Base-by-base conservation (phyloP, 768 basidiomycete species). In the Russula abietina region DNA sequence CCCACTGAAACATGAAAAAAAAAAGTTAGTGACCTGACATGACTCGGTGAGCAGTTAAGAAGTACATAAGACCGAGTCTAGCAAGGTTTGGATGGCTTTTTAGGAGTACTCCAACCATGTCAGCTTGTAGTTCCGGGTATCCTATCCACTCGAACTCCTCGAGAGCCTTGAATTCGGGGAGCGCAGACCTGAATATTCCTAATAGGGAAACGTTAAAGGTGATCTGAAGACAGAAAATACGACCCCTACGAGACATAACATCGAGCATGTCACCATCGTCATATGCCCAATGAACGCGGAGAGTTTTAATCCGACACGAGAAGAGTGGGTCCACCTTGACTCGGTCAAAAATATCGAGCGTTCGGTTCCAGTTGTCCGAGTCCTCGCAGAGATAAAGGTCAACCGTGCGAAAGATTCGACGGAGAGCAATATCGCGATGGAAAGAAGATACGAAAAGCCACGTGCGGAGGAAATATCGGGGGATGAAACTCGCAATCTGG, bases 71-170 rank as follows among this genome's bases (percentile, higher is more conserved):
- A 17, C 85, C 86, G 6, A 88, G 76, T 8, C 80, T 76, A 17
- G 78, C 79, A 22, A 87, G 73, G 59, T 79, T 76, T 5, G 82
- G 75, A 64, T 87, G 85, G 56, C 76, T 80, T 7, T 76, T 71
- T 14, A 85, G 73, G 5, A 88, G 75, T 10, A 77, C 79, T 67
- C 84, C 78, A 0, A 88, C 85, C 78, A 84, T 83, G 57, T 87
- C 85, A n/a, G 77, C 82, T 11, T 82, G 77, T 73, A 88, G 75
- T 69, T 88, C 86, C 1, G 86, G 86, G 68, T 87, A 87, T 6
- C 86, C 86, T n/a, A 87, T 87, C 86, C 86, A 88, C 71, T 88
- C 86, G 68, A 87, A 86, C 64, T 86, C 85, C 14, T 75, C 69
- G 12, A 88, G 73, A 9, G 80, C 79, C 61, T 75, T 84, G 73